phyloP scores from a whole-genome alignment of 1,284 basidiomycete genomes.

The Wolfiporia cocos region DNA sequence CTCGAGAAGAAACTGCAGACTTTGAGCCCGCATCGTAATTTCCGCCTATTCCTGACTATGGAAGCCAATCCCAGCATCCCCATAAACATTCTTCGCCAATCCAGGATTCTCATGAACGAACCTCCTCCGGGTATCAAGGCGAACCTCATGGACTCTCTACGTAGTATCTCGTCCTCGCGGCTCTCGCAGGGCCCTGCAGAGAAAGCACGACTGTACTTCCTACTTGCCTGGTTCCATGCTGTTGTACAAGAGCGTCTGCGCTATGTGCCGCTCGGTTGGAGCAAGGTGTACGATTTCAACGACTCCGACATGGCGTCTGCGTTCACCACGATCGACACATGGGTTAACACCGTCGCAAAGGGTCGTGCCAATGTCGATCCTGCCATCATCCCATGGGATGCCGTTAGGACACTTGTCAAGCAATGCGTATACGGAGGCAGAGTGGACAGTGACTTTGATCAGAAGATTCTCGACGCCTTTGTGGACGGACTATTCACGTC shows the following conservation, averaged over 20 bases:
- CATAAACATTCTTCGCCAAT: slow-evolving; percentile 93
- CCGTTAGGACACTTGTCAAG: slow-evolving; percentile 85
- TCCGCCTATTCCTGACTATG: slow-evolving; percentile 96
- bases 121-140: slow-evolving; percentile 94
- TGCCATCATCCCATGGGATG: slow-evolving; percentile 87
- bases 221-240: slow-evolving; percentile 98
- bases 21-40: slow-evolving; percentile 80
- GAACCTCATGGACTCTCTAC: slow-evolving; percentile 88
- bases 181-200: slow-evolving; percentile 82
- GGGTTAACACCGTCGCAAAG: slow-evolving; percentile 77
- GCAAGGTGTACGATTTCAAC: slow-evolving; percentile 95
- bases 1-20: slow-evolving; percentile 96
- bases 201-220: slow-evolving; percentile 86
- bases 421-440: slow-evolving; percentile 94
- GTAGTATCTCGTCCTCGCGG: slow-evolving; percentile 66
- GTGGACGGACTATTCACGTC: slow-evolving; percentile 87
- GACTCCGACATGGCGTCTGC: slow-evolving; percentile 96
- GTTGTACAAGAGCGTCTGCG: slow-evolving; percentile 93
- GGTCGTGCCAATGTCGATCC: slow-evolving; percentile 90
- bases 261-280: slow-evolving; percentile 94
- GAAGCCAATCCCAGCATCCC: slow-evolving; percentile 91
- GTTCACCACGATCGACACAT: slow-evolving; percentile 85
- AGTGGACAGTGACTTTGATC: slow-evolving; percentile 92
- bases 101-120: slow-evolving; percentile 95
- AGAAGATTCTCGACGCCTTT: slow-evolving; percentile 85